Conservation (phyloP, 345 rosid genomes). For the Corchorus olitorius region DNA sequence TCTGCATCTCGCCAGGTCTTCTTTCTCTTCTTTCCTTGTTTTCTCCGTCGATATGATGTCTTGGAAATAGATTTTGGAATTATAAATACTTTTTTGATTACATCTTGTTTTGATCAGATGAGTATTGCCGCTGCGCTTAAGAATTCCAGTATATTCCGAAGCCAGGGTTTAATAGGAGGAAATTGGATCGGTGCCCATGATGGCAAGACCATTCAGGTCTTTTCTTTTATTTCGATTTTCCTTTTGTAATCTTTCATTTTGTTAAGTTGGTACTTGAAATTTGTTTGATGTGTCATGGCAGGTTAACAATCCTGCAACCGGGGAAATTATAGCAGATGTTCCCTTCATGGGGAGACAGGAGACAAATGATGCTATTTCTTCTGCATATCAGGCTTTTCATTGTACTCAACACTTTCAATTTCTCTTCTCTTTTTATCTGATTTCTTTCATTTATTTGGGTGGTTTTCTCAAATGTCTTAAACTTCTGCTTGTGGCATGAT, state of each 20-base stretch:
- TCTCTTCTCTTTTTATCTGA: neutral
- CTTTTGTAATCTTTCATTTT: neutral
- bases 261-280: neutral
- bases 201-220: slow-evolving; percentile 69
- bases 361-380: slow-evolving; percentile 85
- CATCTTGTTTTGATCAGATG: slow-evolving; percentile 45
- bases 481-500: neutral
- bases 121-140: slow-evolving; percentile 49
- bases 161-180: slow-evolving; percentile 82
- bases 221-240: neutral
- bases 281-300: slow-evolving; percentile 29
- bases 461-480: neutral
- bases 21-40: neutral
- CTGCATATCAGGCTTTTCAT: slow-evolving; percentile 71
- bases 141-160: slow-evolving; percentile 57
- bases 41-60: too few relatives aligned
- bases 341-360: slow-evolving; percentile 83
- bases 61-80: too few relatives aligned
- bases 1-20: slow-evolving; percentile 11
- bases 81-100: neutral
- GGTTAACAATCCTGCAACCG: slow-evolving; percentile 92
- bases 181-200: slow-evolving; percentile 84
- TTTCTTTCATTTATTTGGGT: neutral
- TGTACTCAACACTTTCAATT: slow-evolving; percentile 46
- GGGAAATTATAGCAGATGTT: slow-evolving; percentile 72